A percentile compares a stretch with the other conserved stretches of the same genome.
Conservation (phyloP, 2,329 filamentous ascomycete species). For the Diaporthe australafricana region DNA sequence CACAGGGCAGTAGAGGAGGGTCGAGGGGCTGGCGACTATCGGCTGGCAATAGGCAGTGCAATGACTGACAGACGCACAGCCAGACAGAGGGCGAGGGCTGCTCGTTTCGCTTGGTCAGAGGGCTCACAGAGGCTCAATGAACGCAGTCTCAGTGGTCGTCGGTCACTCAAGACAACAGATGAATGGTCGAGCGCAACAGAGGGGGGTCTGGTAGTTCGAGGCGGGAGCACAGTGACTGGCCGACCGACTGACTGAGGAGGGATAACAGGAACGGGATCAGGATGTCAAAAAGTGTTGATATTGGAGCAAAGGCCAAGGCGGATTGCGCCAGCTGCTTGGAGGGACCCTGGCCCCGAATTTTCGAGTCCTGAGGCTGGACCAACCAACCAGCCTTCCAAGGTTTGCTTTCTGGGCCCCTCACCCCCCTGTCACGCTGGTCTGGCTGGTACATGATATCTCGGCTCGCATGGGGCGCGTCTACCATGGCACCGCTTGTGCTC, state of each 20-base stretch:
- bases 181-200: background rate
- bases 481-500: background rate
- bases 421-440: conserved; percentile 2
- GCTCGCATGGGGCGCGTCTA: conserved; percentile 25
- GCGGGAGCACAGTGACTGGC: background rate
- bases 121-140: conserved; percentile 1
- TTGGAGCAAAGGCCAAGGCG: conserved; percentile 25
- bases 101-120: conserved; percentile 2
- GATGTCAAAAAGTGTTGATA: conserved; percentile 25
- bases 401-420: background rate
- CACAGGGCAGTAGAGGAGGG: background rate
- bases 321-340: conserved; percentile 24
- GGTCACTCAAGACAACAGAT: background rate
- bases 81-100: background rate
- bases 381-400: conserved; percentile 13
- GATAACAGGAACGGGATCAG: conserved; percentile 1
- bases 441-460: background rate
- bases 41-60: background rate
- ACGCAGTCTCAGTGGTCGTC: background rate
- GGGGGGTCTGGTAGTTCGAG: background rate
- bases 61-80: background rate
- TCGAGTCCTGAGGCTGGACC: conserved; percentile 20
- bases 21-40: background rate
- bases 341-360: conserved; percentile 27
- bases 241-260: background rate